Evolutionary conservation across 352 stramenopile species (phyloP).

Genomic region (Pythium volutum): DNA sequence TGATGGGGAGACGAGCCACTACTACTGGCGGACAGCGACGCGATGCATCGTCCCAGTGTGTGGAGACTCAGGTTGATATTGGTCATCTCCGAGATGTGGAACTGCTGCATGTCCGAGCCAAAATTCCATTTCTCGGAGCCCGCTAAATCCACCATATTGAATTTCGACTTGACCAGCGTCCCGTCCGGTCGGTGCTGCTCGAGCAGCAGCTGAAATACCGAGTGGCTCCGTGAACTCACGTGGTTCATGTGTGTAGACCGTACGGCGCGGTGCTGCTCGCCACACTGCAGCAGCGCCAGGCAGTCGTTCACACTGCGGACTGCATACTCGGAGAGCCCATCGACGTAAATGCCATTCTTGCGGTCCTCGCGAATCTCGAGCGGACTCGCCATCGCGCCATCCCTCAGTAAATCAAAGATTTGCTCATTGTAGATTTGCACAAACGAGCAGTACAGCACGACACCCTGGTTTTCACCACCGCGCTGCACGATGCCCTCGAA

Average conservation of each 20-base stretch:
- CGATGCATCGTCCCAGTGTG: slow-evolving; percentile 88
- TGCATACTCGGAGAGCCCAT: slow-evolving; percentile 90
- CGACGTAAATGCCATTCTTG: slow-evolving; percentile 88
- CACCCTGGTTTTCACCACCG: slow-evolving; percentile 38
- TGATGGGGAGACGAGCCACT: not conserved
- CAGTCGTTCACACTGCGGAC: slow-evolving; percentile 85
- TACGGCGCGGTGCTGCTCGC: slow-evolving; percentile 86
- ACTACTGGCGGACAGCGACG: slow-evolving; percentile 50
- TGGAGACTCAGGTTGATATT: slow-evolving; percentile 94
- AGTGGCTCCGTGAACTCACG: slow-evolving; percentile 87
- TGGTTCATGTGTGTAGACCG: slow-evolving; percentile 91
- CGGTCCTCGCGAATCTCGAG: slow-evolving; percentile 86
- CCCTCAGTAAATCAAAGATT: slow-evolving; percentile 86
- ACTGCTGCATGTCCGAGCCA: slow-evolving; percentile 70
- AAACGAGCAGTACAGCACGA: slow-evolving; percentile 77
- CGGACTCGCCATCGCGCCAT: slow-evolving; percentile 66
- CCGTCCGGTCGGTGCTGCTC: slow-evolving; percentile 71
- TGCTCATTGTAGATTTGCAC: slow-evolving; percentile 93
- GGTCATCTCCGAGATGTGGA: slow-evolving; percentile 92
- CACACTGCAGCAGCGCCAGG: slow-evolving; percentile 76
- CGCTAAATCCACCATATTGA: slow-evolving; percentile 94
- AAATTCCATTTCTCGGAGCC: slow-evolving; percentile 94
- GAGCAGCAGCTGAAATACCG: slow-evolving; percentile 86
- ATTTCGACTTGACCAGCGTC: slow-evolving; percentile 87
- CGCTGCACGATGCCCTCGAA: slow-evolving; percentile 68